These are phyloP conservation scores for Trichosporon sp. DNA, from an alignment of 1,284 basidiomycete genomes.

Conservation along the genomic window DNA sequence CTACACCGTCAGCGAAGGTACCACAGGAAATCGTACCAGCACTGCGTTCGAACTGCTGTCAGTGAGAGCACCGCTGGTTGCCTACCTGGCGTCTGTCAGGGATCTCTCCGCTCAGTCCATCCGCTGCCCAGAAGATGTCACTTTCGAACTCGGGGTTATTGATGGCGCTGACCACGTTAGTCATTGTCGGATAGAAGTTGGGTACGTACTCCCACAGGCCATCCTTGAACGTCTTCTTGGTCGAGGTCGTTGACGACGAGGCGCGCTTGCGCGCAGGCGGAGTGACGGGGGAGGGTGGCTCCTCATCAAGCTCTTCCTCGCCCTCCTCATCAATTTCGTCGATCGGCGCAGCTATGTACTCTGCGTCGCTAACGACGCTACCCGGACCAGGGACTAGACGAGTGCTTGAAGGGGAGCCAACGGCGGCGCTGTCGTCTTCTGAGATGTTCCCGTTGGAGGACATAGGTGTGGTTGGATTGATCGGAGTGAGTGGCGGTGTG, in stretches of 20 bases:
- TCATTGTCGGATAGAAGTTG: no score
- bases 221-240: constrained; percentile 13
- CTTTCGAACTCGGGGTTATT: constrained; percentile 7
- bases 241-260: background rate
- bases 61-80: background rate
- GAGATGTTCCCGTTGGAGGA: background rate
- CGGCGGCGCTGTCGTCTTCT: background rate
- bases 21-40: background rate
- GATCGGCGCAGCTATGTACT: background rate
- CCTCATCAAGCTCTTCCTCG: background rate
- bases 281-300: background rate
- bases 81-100: constrained; percentile 13
- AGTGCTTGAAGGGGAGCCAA: background rate
- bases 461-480: background rate
- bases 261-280: background rate
- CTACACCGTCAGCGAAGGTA: background rate
- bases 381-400: background rate
- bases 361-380: background rate
- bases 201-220: constrained; percentile 19
- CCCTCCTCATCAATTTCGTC: background rate
- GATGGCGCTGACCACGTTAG: constrained; percentile 9
- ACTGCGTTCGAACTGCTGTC: constrained; percentile 16
- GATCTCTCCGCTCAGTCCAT: constrained; percentile 12
- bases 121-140: constrained; percentile 11
- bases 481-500: background rate